Base-by-base conservation (phyloP, 805 yeast species). In the Metschnikowia peoriensis region DNA sequence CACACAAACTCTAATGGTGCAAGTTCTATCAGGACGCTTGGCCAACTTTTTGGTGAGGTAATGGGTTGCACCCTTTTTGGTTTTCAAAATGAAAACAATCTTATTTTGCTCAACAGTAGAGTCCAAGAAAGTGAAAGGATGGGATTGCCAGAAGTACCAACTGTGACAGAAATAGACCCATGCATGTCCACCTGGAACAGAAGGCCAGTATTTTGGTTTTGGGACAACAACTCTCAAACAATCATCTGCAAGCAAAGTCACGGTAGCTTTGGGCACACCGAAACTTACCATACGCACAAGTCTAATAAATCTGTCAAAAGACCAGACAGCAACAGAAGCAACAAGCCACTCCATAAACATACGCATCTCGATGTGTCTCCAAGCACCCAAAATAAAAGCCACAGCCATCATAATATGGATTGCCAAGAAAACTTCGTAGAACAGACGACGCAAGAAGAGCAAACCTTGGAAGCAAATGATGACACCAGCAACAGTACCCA, bases 141-240 rank as follows among this genome's bases (percentile, higher is more conserved):
- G 78, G 7, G 76, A 70, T 61, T 73, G 78, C 75, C 75, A 73
- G 58, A 73, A 74, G 57, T 66, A 70, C 22, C 61, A 44, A 12
- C 70, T 67, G 43, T 63, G 61, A 28, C 69, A 52, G 51, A 74
- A 73, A 50, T 71, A 71, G 45, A 73, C 59, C 58, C 73, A 73
- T 3, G 71, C 77, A 58, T 73, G 74, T 0, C 76, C 73, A 14
- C 77, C 77, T 5, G 77, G 76, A 34, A 65, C 56, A 0, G 72
- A 56, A 10, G 63, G 61, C 78, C 78, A 73, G 57, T 64, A 58
- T 8, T 50, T 52, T 17, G 78, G 77, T 35, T 65, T 71, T 6
- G 75, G 73, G 5, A 71, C 66, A 1, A 57, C 54, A 1, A 73
- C 71, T 51, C 69, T 66, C 43, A 73, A 62, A n/a, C 75, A 71